Base-by-base conservation (phyloP, 2,329 filamentous ascomycete species). In the Cladophialophora carrionii region DNA sequence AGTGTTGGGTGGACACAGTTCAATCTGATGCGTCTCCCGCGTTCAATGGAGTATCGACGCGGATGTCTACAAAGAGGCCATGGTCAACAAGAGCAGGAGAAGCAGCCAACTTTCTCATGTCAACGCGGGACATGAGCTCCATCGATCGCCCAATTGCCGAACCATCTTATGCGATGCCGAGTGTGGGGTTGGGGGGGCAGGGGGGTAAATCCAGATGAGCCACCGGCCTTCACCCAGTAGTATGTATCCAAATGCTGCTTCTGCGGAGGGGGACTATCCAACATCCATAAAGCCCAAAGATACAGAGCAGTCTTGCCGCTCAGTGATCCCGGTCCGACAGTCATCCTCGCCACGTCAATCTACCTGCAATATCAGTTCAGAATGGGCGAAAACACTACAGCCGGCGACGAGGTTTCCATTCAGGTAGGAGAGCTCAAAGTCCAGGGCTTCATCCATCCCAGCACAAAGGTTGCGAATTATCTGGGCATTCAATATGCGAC, bases 401-500 rank as follows among this genome's bases (percentile, higher is more conserved):
- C 26, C 14, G 31, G 22, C 26, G 26, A 32, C 7, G 48, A 52
- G 9, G 48, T 52, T 2, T 57, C 61, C 31, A 32, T 57, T 43
- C 54, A 58, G 20, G 43, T 58, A 8, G 55, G 43, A 12, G 52
- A 58, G 22, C 37, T 63, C 20, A 43, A 63, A 26, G 55, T 66
- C 31, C 48, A 62, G 37, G 64, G 64, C 2, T 29, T 66, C 41
- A 48, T 66, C 32, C 62, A 66, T 37, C 46, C 56, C 41, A 46
- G 24, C 5, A 51, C 60, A 10, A 65, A 71, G 5, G 73, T 76
- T 10, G 71, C 68, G 4, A 74, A 77, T 56, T 79, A 74, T 62
- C 69, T 75, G 1, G 77, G 76, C 0, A 73, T 78, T 48, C 74
- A 78, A 71, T 78, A 78, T 68, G 77, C 77, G 14, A 74, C 72